Percentiles rank a stretch among this genome's conserved stretches.
These are phyloP conservation scores for Colletotrichum aenigma DNA, from an alignment of 2,329 filamentous ascomycete species.

Conservation along the genomic window DNA sequence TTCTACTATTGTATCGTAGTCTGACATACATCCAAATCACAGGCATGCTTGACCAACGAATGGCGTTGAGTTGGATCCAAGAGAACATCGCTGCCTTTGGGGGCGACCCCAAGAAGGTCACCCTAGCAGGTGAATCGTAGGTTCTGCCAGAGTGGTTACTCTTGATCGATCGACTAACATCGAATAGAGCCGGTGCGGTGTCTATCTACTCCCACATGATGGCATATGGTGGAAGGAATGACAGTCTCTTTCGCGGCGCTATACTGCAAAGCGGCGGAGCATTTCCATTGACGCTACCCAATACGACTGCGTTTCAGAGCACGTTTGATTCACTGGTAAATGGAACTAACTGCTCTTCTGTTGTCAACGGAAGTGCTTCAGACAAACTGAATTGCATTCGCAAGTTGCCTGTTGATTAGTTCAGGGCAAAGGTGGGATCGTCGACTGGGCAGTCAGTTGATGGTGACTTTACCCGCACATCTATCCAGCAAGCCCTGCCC, in stretches of 20 bases:
- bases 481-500: slow-evolving; percentile 52
- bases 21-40: neutral
- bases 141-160: neutral
- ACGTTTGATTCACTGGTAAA: slow-evolving; percentile 22
- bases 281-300: slow-evolving; percentile 22
- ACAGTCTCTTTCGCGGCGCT: slow-evolving; percentile 56
- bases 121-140: slow-evolving; percentile 51
- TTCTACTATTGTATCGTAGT: neutral
- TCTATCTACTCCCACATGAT: slow-evolving; percentile 41
- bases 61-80: slow-evolving; percentile 15
- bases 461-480: slow-evolving; percentile 40
- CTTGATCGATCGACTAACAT: too few species aligned
- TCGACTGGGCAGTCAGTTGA: slow-evolving; percentile 34
- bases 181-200: neutral
- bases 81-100: slow-evolving; percentile 18
- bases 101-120: slow-evolving; percentile 41
- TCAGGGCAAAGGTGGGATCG: slow-evolving; percentile 31
- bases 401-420: slow-evolving; percentile 29
- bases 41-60: slow-evolving; percentile 12
- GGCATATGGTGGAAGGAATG: slow-evolving; percentile 55
- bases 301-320: slow-evolving; percentile 34
- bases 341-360: slow-evolving; percentile 15
- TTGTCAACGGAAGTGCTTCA: neutral
- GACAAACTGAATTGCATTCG: slow-evolving; percentile 34
- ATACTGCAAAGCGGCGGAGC: slow-evolving; percentile 49